Conservation (phyloP, 2,329 filamentous ascomycete species). For the Aspergillus pseudonomiae region DNA sequence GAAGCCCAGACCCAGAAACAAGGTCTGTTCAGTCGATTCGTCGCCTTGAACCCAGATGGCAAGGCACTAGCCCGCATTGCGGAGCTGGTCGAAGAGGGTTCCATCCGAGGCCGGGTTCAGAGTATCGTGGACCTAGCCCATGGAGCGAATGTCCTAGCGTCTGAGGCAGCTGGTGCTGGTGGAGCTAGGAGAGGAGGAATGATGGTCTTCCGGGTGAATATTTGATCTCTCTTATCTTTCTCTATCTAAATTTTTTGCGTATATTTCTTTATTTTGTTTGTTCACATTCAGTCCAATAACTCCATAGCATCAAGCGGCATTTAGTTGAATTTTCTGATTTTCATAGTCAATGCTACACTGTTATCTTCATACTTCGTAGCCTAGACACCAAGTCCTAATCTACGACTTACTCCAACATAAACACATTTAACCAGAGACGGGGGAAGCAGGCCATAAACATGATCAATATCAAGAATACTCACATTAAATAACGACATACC, state of each 20-base stretch:
- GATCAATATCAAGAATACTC: neutral
- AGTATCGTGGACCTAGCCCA: constrained; percentile 37
- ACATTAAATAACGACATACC: neutral
- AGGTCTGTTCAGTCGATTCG: constrained; percentile 35
- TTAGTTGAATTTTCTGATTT: neutral
- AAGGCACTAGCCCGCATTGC: constrained; percentile 37
- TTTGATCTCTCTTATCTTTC: constrained; percentile 10
- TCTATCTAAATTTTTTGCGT: constrained; percentile 1
- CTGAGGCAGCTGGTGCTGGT: constrained; percentile 32
- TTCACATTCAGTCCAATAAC: neutral
- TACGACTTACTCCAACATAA: neutral
- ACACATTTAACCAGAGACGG: neutral
- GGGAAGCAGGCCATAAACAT: neutral
- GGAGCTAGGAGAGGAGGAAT: constrained; percentile 33
- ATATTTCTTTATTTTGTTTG: neutral
- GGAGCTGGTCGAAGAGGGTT: constrained; percentile 39
- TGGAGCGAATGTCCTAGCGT: constrained; percentile 38
- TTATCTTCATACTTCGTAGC: neutral
- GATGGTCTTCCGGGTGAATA: constrained; percentile 38
- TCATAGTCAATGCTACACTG: neutral
- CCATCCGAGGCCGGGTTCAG: constrained; percentile 37
- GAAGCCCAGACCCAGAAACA: constrained; percentile 20
- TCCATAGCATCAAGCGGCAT: neutral
- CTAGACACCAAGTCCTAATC: neutral
- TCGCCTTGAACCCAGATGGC: constrained; percentile 42